Evolutionary conservation across 192 early-diverging fungal genomes (phyloP).

Genomic region (Coemansia sp.): DNA sequence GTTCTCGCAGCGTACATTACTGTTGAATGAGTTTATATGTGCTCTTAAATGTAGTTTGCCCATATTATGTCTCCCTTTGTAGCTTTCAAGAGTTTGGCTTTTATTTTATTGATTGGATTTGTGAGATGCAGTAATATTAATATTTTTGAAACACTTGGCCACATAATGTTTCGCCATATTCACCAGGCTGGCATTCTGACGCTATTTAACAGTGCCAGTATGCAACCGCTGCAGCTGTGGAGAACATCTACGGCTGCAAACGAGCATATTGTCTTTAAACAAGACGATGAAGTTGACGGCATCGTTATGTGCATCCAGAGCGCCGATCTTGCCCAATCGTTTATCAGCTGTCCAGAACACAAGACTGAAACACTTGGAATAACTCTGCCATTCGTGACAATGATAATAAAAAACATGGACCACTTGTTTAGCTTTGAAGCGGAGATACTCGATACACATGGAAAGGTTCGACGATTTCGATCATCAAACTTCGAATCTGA

Average conservation of each 20-base stretch:
- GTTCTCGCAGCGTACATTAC: no score
- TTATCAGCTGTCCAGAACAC: slow-evolving; percentile 80
- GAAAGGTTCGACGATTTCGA: slow-evolving; percentile 76
- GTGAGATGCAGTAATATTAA: no score
- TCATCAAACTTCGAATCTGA: slow-evolving; percentile 72
- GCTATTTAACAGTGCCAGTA: slow-evolving; percentile 39
- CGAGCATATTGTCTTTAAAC: background rate
- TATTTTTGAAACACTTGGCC: background rate
- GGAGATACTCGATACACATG: slow-evolving; percentile 82
- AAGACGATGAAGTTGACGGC: slow-evolving; percentile 13
- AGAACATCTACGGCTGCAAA: background rate
- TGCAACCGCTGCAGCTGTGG: slow-evolving; percentile 44
- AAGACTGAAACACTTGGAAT: slow-evolving; percentile 80
- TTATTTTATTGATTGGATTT: no score
- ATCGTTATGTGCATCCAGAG: slow-evolving; percentile 19
- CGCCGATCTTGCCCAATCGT: slow-evolving; percentile 79
- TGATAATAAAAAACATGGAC: slow-evolving; percentile 85
- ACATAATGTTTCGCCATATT: slow-evolving; percentile 30
- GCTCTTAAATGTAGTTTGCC: no score
- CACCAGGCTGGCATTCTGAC: slow-evolving; percentile 48
- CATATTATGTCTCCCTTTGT: no score
- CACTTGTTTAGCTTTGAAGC: slow-evolving; percentile 94
- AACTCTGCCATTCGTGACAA: slow-evolving; percentile 84
- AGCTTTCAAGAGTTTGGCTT: no score
- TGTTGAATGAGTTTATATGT: no score